Evolutionary conservation across 352 stramenopile species (phyloP), one percentile per base, ranked within the genome.

Genomic region (Phytopythium oedochilum): DNA sequence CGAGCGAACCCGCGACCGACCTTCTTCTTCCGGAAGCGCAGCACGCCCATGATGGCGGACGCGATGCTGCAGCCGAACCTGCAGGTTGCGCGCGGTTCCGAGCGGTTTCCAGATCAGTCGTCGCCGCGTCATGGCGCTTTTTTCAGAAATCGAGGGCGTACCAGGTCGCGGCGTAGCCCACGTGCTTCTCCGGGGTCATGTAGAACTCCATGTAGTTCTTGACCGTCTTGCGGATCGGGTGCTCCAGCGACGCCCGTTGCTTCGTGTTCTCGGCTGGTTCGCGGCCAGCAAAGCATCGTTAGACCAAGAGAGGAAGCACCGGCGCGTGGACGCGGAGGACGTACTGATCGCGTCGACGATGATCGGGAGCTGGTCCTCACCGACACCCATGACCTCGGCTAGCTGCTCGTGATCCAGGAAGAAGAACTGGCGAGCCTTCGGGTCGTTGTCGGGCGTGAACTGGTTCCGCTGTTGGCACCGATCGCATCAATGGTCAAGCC

Each of bases 181-280:
- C 83, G 63, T 95, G 85, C 63, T 93, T 95, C 49, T 83, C 71
- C 23, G 85, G 85, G 7, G 85, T 92, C 85, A 95, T 95, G 81
- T 95, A 93, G 58, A 95, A 95, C 47, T 89, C 80, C 54, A 88
- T 57, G 66, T 92, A 95, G 35, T 80, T 91, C 22, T 74, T 64
- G 29, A 91, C 65, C 39, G 68, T 88, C 63, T 95, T 95, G 60
- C 79, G 81, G 22, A 91, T 45, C 5, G 79, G 83, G 28, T 87
- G 71, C 10, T 74, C 57, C 10, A 90, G 56, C 10, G 79, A 71
- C 11, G 78, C 52, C n/a, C 64, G 47, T 18, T 45, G 66, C 15
- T 70, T 60, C 2, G 57, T 61, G 15, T 86, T 70, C 2, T 66
- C 55, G 22, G 70, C 78, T 92, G 29, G 31, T 12, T 5, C 6